Percentiles rank a stretch among this genome's conserved stretches.
phyloP scores from a whole-genome alignment of 192 early-diverging fungal genomes.

The Powellomyces hirtus region DNA sequence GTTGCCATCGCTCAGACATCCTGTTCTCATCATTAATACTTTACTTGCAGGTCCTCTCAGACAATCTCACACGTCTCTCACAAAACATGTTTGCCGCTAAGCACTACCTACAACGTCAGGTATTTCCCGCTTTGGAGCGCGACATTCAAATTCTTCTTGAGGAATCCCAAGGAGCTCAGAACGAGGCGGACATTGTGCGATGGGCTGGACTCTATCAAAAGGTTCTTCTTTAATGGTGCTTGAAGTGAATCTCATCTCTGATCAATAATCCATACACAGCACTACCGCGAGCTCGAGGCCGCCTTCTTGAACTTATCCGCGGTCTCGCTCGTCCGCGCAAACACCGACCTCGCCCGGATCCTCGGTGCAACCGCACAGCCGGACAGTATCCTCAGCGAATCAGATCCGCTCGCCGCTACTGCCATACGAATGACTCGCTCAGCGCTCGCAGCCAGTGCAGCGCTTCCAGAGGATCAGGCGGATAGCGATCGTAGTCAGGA shows the following conservation, averaged over 20 bases:
- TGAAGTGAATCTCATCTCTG: not conserved
- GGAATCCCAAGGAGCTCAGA: slow-evolving; percentile 9
- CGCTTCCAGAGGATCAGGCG: not conserved
- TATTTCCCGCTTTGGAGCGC: slow-evolving; percentile 49
- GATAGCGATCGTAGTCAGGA: slow-evolving; percentile 18
- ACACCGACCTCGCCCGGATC: slow-evolving; percentile 54
- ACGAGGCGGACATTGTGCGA: slow-evolving; percentile 30
- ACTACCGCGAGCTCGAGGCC: slow-evolving; percentile 18
- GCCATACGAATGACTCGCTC: slow-evolving; percentile 45
- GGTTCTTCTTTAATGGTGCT: not conserved
- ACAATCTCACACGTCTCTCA: slow-evolving; percentile 59
- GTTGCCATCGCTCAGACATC: too few species aligned
- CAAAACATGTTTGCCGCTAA: slow-evolving; percentile 63
- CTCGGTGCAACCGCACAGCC: slow-evolving; percentile 15
- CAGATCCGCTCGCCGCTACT: slow-evolving; percentile 54
- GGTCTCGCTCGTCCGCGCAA: slow-evolving; percentile 50
- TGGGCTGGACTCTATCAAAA: slow-evolving; percentile 46
- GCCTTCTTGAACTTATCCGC: slow-evolving; percentile 47
- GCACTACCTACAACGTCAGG: slow-evolving; percentile 57
- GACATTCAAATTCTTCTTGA: slow-evolving; percentile 48
- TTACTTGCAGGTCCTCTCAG: slow-evolving; percentile 56
- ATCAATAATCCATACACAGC: not conserved
- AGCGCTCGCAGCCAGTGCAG: not conserved
- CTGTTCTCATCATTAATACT: too few species aligned
- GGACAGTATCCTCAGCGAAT: not conserved